Evolutionary conservation across 2,329 filamentous ascomycete species (phyloP), one percentile per base, ranked within the genome.

Genomic region (Hirsutella rhossiliensis): DNA sequence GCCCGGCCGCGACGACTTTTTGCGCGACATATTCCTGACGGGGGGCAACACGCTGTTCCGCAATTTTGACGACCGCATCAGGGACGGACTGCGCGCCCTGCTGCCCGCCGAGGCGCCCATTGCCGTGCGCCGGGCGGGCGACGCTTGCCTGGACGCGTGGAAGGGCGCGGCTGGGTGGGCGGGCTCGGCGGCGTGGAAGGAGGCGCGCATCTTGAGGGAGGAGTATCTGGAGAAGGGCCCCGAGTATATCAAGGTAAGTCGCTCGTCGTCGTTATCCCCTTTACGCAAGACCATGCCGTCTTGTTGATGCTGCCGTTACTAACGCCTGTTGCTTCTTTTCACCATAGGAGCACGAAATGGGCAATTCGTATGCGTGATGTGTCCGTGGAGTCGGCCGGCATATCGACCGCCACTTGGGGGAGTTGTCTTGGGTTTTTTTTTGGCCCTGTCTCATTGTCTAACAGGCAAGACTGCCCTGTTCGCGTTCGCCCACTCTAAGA

Each of bases 171-270:
- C 92, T 12, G 73, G 77, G 48, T 98, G 92, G 90, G 84, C 82
- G 17, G 71, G 75, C 12, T 71, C 73, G 1, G 59, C 69, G 29
- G 71, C 72, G 18, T 80, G 80, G 65, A 78, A 73, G 59, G 63
- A 67, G 31, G 78, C 79, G 5, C 82, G 79, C 48, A 75, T 98
- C 37, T 84, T 82, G 2, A 79, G 76, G 54, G 82, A 83, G 52
- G 92, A 97, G 64, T 98, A 87, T 65, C 62, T 78, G 54, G 92
- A 98, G 70, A 96, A 94, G 71, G 92, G 92, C 1, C 73, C 80
- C 19, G 90, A 97, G 54, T 97, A 97, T 68, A 75, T 97, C 61
- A 95, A 94, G 78, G 88, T 77, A 55, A 49, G 72, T 60, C 4
- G 23, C 8, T 13, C 15, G 4, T n/a, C 15, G 15, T 27, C 32